Conservation (phyloP, 768 basidiomycete species). For the Serendipita sp. region DNA sequence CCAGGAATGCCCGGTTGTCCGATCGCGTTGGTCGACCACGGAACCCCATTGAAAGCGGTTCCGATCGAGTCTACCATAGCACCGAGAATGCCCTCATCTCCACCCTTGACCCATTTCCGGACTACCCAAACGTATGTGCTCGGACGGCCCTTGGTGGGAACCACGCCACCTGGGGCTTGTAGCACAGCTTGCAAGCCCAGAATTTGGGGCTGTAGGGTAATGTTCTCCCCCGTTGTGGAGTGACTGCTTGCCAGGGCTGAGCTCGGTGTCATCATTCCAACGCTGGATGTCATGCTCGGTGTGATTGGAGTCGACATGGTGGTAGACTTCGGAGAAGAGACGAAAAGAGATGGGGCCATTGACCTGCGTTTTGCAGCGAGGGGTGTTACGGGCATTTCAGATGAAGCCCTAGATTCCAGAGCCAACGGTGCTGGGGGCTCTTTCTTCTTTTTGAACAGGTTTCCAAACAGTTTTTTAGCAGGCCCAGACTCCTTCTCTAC, state of each 20-base stretch:
- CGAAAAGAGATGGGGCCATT: not conserved
- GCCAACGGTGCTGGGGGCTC: slow-evolving; percentile 12
- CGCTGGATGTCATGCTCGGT: not conserved
- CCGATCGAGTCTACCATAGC: not conserved
- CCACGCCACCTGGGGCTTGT: slow-evolving; percentile 26
- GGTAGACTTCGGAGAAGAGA: not conserved
- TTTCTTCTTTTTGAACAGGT: slow-evolving; percentile 41
- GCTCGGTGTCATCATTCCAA: slow-evolving; percentile 3
- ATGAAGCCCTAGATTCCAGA: slow-evolving; percentile 6
- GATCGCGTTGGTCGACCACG: not conserved
- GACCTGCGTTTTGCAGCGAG: not conserved
- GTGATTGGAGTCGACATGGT: not conserved
- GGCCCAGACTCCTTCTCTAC: slow-evolving; percentile 20
- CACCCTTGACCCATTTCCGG: slow-evolving; percentile 53
- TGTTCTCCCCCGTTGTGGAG: not conserved
- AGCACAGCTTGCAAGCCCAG: slow-evolving; percentile 56
- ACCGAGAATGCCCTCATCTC: slow-evolving; percentile 23
- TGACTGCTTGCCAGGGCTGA: slow-evolving; percentile 1
- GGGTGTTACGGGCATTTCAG: not conserved
- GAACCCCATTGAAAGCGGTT: not conserved
- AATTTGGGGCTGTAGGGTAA: slow-evolving; percentile 26
- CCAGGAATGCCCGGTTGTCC: not conserved
- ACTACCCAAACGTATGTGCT: slow-evolving; percentile 60
- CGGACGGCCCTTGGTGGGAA: slow-evolving; percentile 24
- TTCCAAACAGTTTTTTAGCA: slow-evolving; percentile 46